These are phyloP conservation scores for Venturia aucupariae DNA, from an alignment of 2,329 filamentous ascomycete genomes.

Conservation along the genomic window DNA sequence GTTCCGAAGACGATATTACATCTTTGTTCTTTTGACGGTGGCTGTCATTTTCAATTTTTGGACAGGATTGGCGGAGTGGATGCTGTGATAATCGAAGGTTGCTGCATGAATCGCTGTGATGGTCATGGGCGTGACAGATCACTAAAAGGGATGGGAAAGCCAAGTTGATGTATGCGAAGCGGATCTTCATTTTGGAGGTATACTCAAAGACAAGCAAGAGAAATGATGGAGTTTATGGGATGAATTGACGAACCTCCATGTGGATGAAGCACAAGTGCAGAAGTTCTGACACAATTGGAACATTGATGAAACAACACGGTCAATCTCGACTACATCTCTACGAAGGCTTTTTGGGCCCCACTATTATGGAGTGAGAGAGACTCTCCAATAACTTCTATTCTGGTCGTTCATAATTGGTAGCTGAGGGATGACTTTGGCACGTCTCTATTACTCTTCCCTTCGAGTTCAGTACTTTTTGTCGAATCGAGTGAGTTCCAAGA, in stretches of 20 bases:
- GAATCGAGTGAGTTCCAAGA: too few species aligned
- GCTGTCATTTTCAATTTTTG: not conserved
- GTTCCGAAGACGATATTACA: not conserved
- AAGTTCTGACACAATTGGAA: slow-evolving; percentile 5
- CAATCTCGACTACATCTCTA: not conserved
- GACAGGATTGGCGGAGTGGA: not conserved
- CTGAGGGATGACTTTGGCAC: too few species aligned
- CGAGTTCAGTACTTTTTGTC: too few species aligned
- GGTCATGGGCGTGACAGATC: not conserved
- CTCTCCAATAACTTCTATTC: too few species aligned
- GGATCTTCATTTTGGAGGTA: not conserved
- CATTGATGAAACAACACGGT: not conserved
- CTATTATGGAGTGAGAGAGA: too few species aligned
- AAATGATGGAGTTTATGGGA: not conserved
- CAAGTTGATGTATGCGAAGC: not conserved
- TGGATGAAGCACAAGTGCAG: not conserved
- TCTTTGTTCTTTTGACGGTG: not conserved
- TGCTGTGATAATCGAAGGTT: not conserved
- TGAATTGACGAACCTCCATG: too few species aligned
- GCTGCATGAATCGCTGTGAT: not conserved
- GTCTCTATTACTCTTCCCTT: too few species aligned
- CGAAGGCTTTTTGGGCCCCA: not conserved
- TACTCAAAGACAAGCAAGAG: not conserved
- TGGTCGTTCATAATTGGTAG: too few species aligned
- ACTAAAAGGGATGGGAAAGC: not conserved